Base-by-base conservation (phyloP, 441 rosid genomes). In the Syzygium malaccense region DNA sequence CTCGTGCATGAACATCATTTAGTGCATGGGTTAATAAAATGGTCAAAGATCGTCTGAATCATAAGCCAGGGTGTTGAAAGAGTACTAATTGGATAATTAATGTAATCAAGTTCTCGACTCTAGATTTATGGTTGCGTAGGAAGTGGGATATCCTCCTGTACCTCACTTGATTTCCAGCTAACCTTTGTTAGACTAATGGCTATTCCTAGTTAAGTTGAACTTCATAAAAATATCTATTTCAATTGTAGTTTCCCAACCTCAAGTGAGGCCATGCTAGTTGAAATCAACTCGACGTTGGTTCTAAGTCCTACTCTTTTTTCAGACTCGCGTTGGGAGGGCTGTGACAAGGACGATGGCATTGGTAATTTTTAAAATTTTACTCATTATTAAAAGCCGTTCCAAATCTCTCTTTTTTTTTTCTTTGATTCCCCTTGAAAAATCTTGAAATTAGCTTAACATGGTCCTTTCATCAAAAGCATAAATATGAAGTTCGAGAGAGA, bases 391-490 rank as follows among this genome's bases (percentile, higher is more conserved):
- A 17, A 54, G 5, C 2, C 1, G 4, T n/a, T 7, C 19, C 33
- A n/a, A 14, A 28, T 1, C 45, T 6, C 45, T 14, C 19, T 15
- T 6, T 3, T 14, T 14, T 14, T n/a, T n/a, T 28, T 3, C 33
- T 14, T 62, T 0, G 4, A n/a, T n/a, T 3, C 10, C 2, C 68
- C 5, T 32, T 14, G 8, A 3, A n/a, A 14, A 62, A 0, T 7
- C 0, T n/a, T 0, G 30, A n/a, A n/a, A 62, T n/a, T 7, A 62
- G 30, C 14, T n/a, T 62, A 62, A n/a, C 0, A n/a, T 3, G 68
- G 3, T n/a, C 8, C 10, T n/a, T 62, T 9, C 5, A 14, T 62
- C 3, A 14, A 62, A 62, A 62, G 3, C 6, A 54, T 19, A 54
- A 54, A 54, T 5, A 54, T 54, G 55, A 54, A 15, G 8, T 6